Evolutionary conservation across 306 rosid genomes (phyloP).

Genomic region (Rubus parviflorus): DNA sequence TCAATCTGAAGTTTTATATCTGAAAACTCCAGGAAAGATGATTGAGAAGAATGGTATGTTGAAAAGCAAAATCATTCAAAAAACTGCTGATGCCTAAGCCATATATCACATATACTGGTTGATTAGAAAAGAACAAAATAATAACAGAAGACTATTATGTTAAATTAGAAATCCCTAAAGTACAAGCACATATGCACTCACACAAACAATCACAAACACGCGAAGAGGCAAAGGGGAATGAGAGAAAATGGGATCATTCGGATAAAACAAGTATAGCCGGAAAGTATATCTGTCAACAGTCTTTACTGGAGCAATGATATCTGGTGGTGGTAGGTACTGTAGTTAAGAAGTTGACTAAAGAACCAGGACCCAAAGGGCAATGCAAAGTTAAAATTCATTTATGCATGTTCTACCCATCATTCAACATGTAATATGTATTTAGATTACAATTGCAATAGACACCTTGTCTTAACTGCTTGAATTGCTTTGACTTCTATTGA

Average conservation of each 20-base stretch:
- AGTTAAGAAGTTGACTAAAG: neutral
- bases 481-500: neutral
- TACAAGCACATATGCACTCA: neutral
- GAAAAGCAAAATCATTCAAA: neutral
- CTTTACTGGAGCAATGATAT: neutral
- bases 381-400: neutral
- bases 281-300: neutral
- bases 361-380: neutral
- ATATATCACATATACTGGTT: neutral
- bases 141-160: neutral
- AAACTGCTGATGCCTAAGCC: neutral
- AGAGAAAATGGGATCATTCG: neutral
- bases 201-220: neutral
- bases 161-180: neutral
- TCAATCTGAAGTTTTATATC: neutral
- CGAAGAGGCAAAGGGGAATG: neutral
- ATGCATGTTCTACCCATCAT: neutral
- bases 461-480: neutral
- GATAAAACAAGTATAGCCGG: neutral
- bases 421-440: neutral
- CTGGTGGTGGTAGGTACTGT: neutral
- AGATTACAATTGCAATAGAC: neutral
- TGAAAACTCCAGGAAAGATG: neutral
- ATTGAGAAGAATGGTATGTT: neutral
- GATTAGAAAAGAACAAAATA: neutral